Conservation (phyloP, 2,329 filamentous ascomycete species). For the Chlorencoelia australis region DNA sequence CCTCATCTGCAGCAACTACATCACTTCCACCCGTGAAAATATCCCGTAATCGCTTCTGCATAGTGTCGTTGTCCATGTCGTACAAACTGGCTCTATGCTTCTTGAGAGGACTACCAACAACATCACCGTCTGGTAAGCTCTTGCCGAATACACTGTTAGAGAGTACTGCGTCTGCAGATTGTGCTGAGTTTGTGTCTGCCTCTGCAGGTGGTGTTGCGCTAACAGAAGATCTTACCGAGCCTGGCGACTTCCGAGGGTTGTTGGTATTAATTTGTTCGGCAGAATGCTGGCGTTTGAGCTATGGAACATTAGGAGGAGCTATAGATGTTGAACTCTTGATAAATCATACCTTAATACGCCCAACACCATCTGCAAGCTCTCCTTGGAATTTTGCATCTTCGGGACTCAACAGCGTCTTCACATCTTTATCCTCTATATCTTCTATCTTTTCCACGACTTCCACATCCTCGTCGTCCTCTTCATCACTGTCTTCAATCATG, state of each 20-base stretch:
- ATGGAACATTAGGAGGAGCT: slow-evolving; percentile 23
- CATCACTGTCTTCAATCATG: slow-evolving; percentile 64
- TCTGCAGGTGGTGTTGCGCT: slow-evolving; percentile 35
- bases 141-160: slow-evolving; percentile 33
- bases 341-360: slow-evolving; percentile 63
- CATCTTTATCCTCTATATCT: slow-evolving; percentile 52
- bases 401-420: slow-evolving; percentile 48
- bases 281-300: slow-evolving; percentile 77
- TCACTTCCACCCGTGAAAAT: slow-evolving; percentile 16
- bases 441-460: slow-evolving; percentile 55
- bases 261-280: slow-evolving; percentile 50
- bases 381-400: slow-evolving; percentile 65
- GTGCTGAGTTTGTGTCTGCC: slow-evolving; percentile 24
- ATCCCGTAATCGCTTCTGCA: slow-evolving; percentile 20
- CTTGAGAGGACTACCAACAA: slow-evolving; percentile 63
- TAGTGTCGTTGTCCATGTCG: slow-evolving; percentile 33
- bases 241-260: slow-evolving; percentile 35
- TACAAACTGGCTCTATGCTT: slow-evolving; percentile 58
- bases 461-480: slow-evolving; percentile 62
- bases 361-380: slow-evolving; percentile 70
- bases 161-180: slow-evolving; percentile 14
- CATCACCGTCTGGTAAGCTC: slow-evolving; percentile 35
- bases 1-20: slow-evolving; percentile 23
- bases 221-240: slow-evolving; percentile 33
- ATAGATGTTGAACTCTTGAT: not conserved